These are phyloP conservation scores for Saccharomycopsis babjevae DNA, from an alignment of 805 yeast species.

Conservation along the genomic window DNA sequence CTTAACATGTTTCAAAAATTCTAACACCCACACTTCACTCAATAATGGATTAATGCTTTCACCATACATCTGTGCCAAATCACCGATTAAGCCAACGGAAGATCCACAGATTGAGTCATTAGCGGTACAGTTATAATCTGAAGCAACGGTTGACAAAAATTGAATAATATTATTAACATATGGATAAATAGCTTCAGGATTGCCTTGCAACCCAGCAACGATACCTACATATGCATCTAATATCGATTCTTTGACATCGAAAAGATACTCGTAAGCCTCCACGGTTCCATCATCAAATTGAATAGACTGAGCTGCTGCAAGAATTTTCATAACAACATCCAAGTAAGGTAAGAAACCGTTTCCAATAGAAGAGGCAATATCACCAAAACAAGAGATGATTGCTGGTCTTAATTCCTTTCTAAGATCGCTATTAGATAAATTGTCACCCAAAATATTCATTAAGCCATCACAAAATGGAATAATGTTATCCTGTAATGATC, in stretches of 20 bases:
- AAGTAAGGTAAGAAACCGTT: constrained; percentile 65
- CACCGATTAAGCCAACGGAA: constrained; percentile 87
- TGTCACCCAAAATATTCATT: constrained; percentile 73
- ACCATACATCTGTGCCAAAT: constrained; percentile 81
- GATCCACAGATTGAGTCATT: constrained; percentile 70
- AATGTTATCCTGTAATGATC: constrained; percentile 68
- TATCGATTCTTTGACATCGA: constrained; percentile 73
- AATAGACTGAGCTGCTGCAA: constrained; percentile 52
- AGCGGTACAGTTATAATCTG: constrained; percentile 48
- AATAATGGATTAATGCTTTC: constrained; percentile 51
- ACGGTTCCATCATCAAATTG: constrained; percentile 56
- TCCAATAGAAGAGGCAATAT: constrained; percentile 85
- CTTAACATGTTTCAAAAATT: constrained; percentile 65
- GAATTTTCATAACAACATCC: constrained; percentile 68
- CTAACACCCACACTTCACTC: constrained; percentile 68
- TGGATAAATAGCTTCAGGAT: constrained; percentile 54
- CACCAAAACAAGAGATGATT: constrained; percentile 89
- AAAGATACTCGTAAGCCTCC: constrained; percentile 70
- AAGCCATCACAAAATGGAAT: constrained; percentile 68
- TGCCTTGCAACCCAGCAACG: constrained; percentile 74
- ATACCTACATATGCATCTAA: constrained; percentile 93
- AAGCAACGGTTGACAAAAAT: constrained; percentile 50
- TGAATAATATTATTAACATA: constrained; percentile 62
- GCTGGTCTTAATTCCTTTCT: constrained; percentile 79
- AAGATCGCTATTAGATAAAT: constrained; percentile 55